Evolutionary conservation across 2,329 filamentous ascomycete genomes (phyloP).

Genomic region (Fusarium proliferatum): DNA sequence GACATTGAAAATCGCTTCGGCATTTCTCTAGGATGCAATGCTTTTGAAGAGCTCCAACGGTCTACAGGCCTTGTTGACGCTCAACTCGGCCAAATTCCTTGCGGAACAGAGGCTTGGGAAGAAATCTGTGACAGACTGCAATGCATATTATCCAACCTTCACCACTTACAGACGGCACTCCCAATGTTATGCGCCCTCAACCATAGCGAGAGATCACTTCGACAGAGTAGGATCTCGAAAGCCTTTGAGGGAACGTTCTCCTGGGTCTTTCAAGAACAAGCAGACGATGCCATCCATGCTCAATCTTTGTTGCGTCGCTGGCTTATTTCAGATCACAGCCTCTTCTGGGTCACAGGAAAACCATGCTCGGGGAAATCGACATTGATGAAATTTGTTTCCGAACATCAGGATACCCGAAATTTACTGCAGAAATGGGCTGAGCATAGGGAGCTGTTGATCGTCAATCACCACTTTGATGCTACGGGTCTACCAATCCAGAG

Average conservation of each 20-base stretch:
- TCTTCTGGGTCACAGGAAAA: slow-evolving; percentile 20
- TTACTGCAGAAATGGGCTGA: neutral
- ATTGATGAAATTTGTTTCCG: slow-evolving; percentile 20
- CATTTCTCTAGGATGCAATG: neutral
- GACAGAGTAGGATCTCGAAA: neutral
- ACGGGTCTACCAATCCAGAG: neutral
- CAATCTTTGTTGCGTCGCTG: neutral
- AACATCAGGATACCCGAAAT: neutral
- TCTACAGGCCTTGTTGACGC: neutral
- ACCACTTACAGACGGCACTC: neutral
- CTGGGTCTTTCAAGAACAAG: neutral
- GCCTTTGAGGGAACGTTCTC: neutral
- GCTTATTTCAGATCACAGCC: neutral
- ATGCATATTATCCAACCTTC: neutral
- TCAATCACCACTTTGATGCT: slow-evolving; percentile 13
- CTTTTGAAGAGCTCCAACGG: neutral
- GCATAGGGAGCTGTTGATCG: neutral
- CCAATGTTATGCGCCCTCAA: neutral
- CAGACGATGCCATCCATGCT: neutral
- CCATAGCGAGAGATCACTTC: neutral
- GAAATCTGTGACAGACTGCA: neutral
- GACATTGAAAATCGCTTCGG: neutral
- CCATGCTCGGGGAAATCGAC: slow-evolving; percentile 17
- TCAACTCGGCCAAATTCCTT: neutral
- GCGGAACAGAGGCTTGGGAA: neutral